phyloP scores from a whole-genome alignment of 1,139 yeast species.

The Suhomyces bolitotheri region DNA sequence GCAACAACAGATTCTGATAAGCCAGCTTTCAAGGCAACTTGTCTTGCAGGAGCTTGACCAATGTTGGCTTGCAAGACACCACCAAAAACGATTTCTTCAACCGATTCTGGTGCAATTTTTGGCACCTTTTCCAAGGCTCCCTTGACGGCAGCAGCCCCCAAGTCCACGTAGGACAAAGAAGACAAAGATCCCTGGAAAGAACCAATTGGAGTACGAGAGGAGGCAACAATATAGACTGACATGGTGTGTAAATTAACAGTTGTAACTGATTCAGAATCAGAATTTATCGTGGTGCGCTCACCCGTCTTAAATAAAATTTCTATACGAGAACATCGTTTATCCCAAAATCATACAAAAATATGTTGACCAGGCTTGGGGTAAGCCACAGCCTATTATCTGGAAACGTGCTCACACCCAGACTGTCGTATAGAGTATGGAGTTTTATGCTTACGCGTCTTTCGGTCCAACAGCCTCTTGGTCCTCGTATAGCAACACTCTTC shows the following conservation, averaged over 20 bases:
- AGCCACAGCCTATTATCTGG: no score
- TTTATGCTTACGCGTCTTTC: no score
- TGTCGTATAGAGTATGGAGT: no score
- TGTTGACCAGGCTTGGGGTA: no score
- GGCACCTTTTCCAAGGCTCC: slow-evolving; percentile 85
- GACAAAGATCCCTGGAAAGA: slow-evolving; percentile 84
- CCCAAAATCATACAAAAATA: no score
- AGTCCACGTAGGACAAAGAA: slow-evolving; percentile 73
- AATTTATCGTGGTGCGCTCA: slow-evolving; percentile 4
- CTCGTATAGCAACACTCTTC: no score
- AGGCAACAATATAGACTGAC: slow-evolving; percentile 82
- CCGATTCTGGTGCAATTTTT: slow-evolving; percentile 70
- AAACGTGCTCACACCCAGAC: no score
- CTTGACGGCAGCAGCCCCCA: slow-evolving; percentile 90
- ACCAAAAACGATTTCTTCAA: slow-evolving; percentile 91
- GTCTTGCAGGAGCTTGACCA: slow-evolving; percentile 98
- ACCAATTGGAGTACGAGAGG: slow-evolving; percentile 95
- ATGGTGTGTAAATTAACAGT: slow-evolving; percentile 5
- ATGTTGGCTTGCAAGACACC: slow-evolving; percentile 90
- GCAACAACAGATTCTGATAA: slow-evolving; percentile 76
- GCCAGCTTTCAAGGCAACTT: slow-evolving; percentile 91
- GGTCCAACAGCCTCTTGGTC: no score
- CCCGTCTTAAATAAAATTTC: slow-evolving; percentile 5
- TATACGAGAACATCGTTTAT: slow-evolving; percentile 4
- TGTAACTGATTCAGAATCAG: not conserved